phyloP scores from a whole-genome alignment of 768 basidiomycete species.

The Tulasnella sp. region DNA sequence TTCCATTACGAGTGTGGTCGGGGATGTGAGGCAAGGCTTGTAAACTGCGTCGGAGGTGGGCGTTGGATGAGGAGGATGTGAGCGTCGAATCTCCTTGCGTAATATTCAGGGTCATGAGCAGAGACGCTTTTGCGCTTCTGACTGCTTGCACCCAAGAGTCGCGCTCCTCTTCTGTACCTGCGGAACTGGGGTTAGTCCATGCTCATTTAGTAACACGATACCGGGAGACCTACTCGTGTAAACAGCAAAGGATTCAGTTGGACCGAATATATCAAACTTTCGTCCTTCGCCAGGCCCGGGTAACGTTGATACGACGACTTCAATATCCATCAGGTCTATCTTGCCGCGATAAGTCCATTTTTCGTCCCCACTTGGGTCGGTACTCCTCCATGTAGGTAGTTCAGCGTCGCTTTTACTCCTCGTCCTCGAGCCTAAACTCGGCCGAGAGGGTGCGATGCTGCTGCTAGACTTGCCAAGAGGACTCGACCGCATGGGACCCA shows the following conservation, averaged over 20 bases:
- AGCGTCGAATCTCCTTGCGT: slow-evolving; percentile 75
- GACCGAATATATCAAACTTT: slow-evolving; percentile 66
- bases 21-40: slow-evolving; percentile 66
- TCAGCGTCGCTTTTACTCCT: slow-evolving; percentile 59
- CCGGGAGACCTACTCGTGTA: slow-evolving; percentile 48
- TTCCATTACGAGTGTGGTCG: slow-evolving; percentile 35
- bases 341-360: slow-evolving; percentile 67
- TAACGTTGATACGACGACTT: slow-evolving; percentile 52
- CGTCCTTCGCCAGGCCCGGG: slow-evolving; percentile 46
- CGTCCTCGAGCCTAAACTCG: slow-evolving; percentile 35
- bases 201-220: background rate
- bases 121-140: slow-evolving; percentile 57
- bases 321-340: slow-evolving; percentile 62
- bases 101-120: slow-evolving; percentile 61
- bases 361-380: slow-evolving; percentile 44
- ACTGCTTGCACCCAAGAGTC: slow-evolving; percentile 62
- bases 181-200: slow-evolving; percentile 3
- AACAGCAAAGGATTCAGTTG: slow-evolving; percentile 56
- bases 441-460: slow-evolving; percentile 22
- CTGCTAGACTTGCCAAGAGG: background rate
- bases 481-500: background rate
- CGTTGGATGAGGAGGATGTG: slow-evolving; percentile 65
- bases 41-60: slow-evolving; percentile 63
- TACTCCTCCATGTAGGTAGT: slow-evolving; percentile 30
- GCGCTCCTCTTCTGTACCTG: slow-evolving; percentile 49